Conservation (phyloP, 306 rosid genomes). For the Lathyrus aphaca region DNA sequence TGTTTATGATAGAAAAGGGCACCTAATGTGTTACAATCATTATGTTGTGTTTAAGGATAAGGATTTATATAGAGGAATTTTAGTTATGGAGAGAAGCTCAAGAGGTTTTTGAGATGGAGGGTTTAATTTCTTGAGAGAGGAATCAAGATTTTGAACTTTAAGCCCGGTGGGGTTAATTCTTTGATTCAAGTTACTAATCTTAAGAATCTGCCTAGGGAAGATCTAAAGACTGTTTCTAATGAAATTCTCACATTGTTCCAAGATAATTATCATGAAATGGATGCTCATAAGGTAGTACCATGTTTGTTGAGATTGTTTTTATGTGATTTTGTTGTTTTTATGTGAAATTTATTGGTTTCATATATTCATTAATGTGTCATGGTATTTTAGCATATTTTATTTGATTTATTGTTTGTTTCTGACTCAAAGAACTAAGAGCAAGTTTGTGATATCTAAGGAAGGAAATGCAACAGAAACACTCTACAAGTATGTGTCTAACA, state of each 20-base stretch:
- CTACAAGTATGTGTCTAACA: conserved; percentile 62
- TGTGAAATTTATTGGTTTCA: conserved; percentile 28
- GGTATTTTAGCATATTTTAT: conserved; percentile 92
- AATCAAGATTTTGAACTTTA: too few relatives aligned
- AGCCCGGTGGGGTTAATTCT: too few relatives aligned
- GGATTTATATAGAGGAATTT: conserved; percentile 81
- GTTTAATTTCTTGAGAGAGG: too few relatives aligned
- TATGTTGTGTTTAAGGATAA: conserved; percentile 78
- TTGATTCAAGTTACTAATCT: conserved; percentile 93
- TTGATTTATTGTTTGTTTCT: conserved; percentile 89
- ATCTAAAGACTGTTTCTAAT: conserved; percentile 86
- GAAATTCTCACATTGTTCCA: conserved; percentile 89
- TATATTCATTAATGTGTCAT: conserved; percentile 95
- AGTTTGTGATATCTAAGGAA: conserved; percentile 92
- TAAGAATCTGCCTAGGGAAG: conserved; percentile 93
- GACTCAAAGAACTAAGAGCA: conserved; percentile 96
- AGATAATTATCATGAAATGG: conserved; percentile 96
- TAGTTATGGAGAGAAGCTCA: conserved; percentile 59
- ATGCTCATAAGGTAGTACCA: conserved; percentile 87
- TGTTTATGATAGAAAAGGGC: conserved; percentile 75
- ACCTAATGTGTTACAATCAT: conserved; percentile 92
- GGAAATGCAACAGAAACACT: conserved; percentile 97
- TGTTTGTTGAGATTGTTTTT: background rate
- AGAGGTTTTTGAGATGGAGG: conserved; percentile 17
- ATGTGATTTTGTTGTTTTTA: background rate